These are phyloP conservation scores for Oryza glaberrima DNA, from an alignment of 176 grass and related monocot genomes.

Conservation along the genomic window DNA sequence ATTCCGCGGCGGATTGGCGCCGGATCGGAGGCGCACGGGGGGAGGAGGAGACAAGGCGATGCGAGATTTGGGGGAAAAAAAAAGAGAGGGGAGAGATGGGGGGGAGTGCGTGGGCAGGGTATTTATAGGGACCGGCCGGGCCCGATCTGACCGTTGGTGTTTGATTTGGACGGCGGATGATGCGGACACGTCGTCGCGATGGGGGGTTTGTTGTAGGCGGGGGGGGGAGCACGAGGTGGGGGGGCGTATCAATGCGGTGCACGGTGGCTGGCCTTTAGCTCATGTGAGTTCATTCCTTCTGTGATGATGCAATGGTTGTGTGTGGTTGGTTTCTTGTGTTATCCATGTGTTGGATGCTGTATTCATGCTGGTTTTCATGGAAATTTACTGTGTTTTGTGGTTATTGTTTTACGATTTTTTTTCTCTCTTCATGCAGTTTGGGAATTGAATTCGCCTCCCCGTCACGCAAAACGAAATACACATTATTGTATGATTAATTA, in stretches of 20 bases:
- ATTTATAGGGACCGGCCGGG: not conserved
- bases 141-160: slow-evolving; percentile 46
- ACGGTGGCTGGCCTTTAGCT: not conserved
- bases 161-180: slow-evolving; percentile 37
- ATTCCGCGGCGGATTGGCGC: slow-evolving; percentile 34
- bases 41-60: not conserved
- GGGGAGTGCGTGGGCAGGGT: not conserved
- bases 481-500: too few relatives aligned
- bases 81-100: not conserved
- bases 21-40: slow-evolving; percentile 35
- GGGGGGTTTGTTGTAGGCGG: not conserved
- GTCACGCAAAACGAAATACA: too few relatives aligned
- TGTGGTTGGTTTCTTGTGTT: not conserved
- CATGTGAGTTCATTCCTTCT: not conserved
- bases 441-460: not conserved
- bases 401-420: not conserved
- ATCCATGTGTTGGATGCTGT: slow-evolving; percentile 22
- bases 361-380: not conserved
- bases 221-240: not conserved
- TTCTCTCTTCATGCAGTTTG: too few relatives aligned
- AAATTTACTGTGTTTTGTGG: not conserved
- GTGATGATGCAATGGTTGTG: not conserved
- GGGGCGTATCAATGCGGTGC: not conserved
- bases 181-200: slow-evolving; percentile 19
- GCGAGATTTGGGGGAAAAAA: slow-evolving; percentile 24